Percentiles rank a stretch among this genome's conserved stretches.
Conservation (phyloP, 1,284 basidiomycete species). For the Heterobasidion parviporum region DNA sequence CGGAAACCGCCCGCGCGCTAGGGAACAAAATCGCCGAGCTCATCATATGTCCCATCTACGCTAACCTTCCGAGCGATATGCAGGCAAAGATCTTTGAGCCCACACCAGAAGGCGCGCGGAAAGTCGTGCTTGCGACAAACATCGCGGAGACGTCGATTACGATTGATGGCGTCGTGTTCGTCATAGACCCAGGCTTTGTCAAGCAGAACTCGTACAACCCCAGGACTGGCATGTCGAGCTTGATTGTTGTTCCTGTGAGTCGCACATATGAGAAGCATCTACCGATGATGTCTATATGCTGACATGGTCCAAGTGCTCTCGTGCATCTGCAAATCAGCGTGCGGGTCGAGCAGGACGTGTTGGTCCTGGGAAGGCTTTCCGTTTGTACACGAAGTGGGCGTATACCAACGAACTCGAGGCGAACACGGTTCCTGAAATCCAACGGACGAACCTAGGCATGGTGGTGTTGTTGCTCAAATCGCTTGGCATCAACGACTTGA, state of each 20-base stretch:
- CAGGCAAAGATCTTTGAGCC: conserved; percentile 99
- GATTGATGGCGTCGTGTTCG: conserved; percentile 96
- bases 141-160: conserved; percentile 99
- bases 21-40: conserved; percentile 96
- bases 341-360: conserved; percentile 97
- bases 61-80: conserved; percentile 97
- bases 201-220: conserved; percentile 98
- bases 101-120: conserved; percentile 91
- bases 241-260: conserved; percentile 87
- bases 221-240: conserved; percentile 91
- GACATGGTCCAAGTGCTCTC: conserved; percentile 64
- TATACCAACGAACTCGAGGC: conserved; percentile 94
- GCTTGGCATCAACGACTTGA: conserved; percentile 93
- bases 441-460: conserved; percentile 95
- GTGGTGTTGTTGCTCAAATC: conserved; percentile 94
- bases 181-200: conserved; percentile 96
- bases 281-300: conserved; percentile 1
- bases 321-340: conserved; percentile 94
- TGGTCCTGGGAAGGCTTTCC: conserved; percentile 97
- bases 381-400: conserved; percentile 95
- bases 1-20: conserved; percentile 89
- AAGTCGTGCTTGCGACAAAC: conserved; percentile 97
- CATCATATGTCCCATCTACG: conserved; percentile 96
- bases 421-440: conserved; percentile 97
- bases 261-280: background rate